These are phyloP conservation scores for Inonotus hispidus DNA, from an alignment of 1,284 basidiomycete species.

Conservation along the genomic window DNA sequence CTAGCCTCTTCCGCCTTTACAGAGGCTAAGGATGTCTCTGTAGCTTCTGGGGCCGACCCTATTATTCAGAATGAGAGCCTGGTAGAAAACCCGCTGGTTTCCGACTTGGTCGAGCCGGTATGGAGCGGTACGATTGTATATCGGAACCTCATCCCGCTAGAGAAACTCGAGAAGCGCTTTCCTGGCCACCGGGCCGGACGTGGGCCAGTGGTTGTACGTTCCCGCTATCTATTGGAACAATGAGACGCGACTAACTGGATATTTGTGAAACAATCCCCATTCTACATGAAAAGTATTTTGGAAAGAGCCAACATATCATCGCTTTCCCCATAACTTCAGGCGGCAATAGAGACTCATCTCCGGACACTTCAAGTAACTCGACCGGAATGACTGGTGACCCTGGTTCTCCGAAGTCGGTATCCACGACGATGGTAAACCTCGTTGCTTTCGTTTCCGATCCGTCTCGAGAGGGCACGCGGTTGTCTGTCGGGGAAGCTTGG, in stretches of 20 bases:
- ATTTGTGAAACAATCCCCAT: too few species aligned
- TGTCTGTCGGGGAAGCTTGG: slow-evolving; percentile 22
- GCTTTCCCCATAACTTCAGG: slow-evolving; percentile 12
- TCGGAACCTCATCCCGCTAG: slow-evolving; percentile 18
- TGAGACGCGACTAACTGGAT: not conserved
- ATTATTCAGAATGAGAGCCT: not conserved
- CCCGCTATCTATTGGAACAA: not conserved
- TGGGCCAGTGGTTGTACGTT: slow-evolving; percentile 13
- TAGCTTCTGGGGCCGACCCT: not conserved
- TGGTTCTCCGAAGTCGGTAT: not conserved
- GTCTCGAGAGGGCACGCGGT: slow-evolving; percentile 20
- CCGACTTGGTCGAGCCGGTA: slow-evolving; percentile 16
- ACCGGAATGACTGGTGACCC: too few species aligned
- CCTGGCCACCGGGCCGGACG: slow-evolving; percentile 7
- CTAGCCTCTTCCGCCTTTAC: not conserved
- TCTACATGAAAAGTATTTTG: slow-evolving; percentile 11
- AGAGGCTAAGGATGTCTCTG: not conserved
- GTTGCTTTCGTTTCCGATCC: slow-evolving; percentile 23
- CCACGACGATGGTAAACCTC: slow-evolving; percentile 23
- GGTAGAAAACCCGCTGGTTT: not conserved
- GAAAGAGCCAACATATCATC: slow-evolving; percentile 12
- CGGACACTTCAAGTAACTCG: too few species aligned
- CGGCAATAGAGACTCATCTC: not conserved
- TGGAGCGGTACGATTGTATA: slow-evolving; percentile 22
- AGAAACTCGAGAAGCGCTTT: slow-evolving; percentile 9